A percentile compares a stretch with the other conserved stretches of the same genome.
These are phyloP conservation scores for bread wheat (Triticum aestivum) DNA, from an alignment of 176 grass and related monocot genomes.

Conservation along the genomic window IWGSC_CS_RefSeq_v2.1 NC_057805.1:469738021-469738520, in stretches of 20 bases:
- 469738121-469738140: constrained; percentile 44
- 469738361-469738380: too few species aligned
- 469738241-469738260: not conserved
- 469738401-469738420: too few species aligned
- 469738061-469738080: constrained; percentile 23
- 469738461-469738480: too few species aligned
- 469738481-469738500: too few species aligned
- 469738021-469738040: constrained; percentile 26
- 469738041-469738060: not conserved
- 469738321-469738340: too few species aligned
- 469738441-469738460: too few species aligned
- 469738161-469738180: constrained; percentile 15
- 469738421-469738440: too few species aligned
- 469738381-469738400: too few species aligned
- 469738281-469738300: not conserved
- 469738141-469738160: constrained; percentile 38
- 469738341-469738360: too few species aligned
- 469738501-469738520: too few species aligned
- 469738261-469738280: not conserved
- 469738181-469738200: not conserved
- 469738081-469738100: constrained; percentile 26
- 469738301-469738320: not conserved
- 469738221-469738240: not conserved
- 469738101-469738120: constrained; percentile 12
- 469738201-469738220: not conserved